phyloP scores from a whole-genome alignment of 2,329 filamentous ascomycete species.

The Arthrobotrys sinensis region DNA sequence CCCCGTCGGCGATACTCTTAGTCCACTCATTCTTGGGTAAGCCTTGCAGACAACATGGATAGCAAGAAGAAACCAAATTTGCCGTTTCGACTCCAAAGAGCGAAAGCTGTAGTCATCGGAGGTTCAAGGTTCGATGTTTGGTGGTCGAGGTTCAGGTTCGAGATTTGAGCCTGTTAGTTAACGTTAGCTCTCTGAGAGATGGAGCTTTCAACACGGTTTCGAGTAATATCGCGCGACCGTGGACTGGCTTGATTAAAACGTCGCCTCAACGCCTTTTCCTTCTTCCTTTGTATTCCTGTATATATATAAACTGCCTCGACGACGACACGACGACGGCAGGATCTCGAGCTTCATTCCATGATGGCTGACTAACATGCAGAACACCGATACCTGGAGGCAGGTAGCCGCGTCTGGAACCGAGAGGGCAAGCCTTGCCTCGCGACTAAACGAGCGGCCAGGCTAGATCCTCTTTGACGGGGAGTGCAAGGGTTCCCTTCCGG shows the following conservation, averaged over 20 bases:
- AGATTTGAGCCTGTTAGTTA: not conserved
- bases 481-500: conserved; percentile 26
- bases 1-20: conserved; percentile 34
- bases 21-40: conserved; percentile 41
- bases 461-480: conserved; percentile 33
- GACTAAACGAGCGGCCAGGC: conserved; percentile 26
- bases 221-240: conserved; percentile 5
- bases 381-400: conserved; percentile 9
- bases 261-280: conserved; percentile 37
- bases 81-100: not conserved
- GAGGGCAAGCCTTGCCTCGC: conserved; percentile 41
- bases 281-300: not conserved
- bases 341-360: conserved; percentile 26
- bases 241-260: conserved; percentile 7
- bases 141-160: not conserved
- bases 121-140: conserved; percentile 19
- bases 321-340: conserved; percentile 14
- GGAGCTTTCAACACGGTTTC: conserved; percentile 38
- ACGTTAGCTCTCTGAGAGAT: not conserved
- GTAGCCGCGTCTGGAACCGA: conserved; percentile 28
- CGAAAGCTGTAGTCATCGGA: conserved; percentile 29
- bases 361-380: conserved; percentile 27
- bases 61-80: conserved; percentile 5
- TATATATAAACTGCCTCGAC: conserved; percentile 1
- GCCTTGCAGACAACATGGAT: conserved; percentile 29